Percentiles rank a stretch among this genome's conserved stretches.
Evolutionary conservation across 2,329 filamentous ascomycete genomes (phyloP).

Genomic region (Aspergillus clavatus): DNA sequence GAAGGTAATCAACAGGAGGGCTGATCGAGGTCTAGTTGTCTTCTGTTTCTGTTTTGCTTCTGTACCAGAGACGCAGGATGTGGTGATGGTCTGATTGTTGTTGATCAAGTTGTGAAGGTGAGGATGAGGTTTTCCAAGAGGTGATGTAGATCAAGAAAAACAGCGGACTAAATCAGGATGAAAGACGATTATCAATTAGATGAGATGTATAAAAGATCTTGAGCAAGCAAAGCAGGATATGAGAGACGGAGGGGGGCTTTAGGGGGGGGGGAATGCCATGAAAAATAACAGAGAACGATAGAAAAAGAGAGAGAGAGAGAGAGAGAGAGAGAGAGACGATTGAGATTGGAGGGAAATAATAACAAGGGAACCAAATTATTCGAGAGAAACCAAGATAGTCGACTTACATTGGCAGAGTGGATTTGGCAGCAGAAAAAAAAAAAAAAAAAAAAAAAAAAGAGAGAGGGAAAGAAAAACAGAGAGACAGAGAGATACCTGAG

Average conservation of each 20-base stretch:
- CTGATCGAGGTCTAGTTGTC: background rate
- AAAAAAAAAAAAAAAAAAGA: conserved; percentile 7
- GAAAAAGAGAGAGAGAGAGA: background rate
- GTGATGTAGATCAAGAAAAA: background rate
- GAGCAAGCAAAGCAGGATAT: too few species aligned
- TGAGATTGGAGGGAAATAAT: conserved; percentile 1
- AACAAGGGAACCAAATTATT: background rate
- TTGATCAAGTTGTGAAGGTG: background rate
- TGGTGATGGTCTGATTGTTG: too few species aligned
- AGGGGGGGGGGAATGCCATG: background rate
- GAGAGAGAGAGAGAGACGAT: background rate
- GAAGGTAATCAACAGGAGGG: background rate
- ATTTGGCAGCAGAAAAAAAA: background rate
- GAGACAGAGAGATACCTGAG: too few species aligned
- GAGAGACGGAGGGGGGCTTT: too few species aligned
- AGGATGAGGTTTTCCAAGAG: too few species aligned
- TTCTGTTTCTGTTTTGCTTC: background rate
- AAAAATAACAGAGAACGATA: background rate
- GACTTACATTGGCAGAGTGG: background rate
- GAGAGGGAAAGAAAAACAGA: too few species aligned
- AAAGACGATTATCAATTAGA: conserved; percentile 5
- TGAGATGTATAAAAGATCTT: conserved; percentile 3
- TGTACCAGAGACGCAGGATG: background rate
- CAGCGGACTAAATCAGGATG: background rate
- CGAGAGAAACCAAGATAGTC: background rate